Evolutionary conservation across 169 alveolate genomes (phyloP).

Genomic region (Pseudocohnilembus persalinus): DNA sequence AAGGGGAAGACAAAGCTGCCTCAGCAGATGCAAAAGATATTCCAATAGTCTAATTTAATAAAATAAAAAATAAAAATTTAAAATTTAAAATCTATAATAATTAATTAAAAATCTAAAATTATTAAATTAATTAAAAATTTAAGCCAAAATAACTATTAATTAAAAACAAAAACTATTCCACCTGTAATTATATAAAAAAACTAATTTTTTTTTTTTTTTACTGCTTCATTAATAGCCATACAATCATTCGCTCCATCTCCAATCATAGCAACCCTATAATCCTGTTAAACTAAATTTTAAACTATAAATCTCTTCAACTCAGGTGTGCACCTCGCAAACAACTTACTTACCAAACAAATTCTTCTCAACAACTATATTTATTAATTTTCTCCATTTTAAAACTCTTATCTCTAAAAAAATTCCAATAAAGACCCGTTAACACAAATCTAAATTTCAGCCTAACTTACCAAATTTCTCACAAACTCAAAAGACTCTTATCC

Average conservation of each 20-base stretch:
- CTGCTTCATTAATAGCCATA: constrained; percentile 35
- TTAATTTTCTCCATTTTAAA: background rate
- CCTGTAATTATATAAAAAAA: too few species aligned
- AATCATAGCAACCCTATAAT: constrained; percentile 30
- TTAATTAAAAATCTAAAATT: too few species aligned
- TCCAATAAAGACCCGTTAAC: background rate
- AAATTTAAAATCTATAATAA: too few species aligned
- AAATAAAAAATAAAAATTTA: too few species aligned
- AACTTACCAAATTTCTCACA: background rate
- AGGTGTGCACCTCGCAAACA: constrained; percentile 37
- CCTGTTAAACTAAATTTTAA: background rate
- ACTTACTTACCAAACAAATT: too few species aligned
- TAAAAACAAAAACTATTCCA: too few species aligned
- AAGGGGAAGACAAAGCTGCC: too few species aligned
- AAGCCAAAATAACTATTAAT: too few species aligned
- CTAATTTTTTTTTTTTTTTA: too few species aligned
- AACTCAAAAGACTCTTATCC: background rate
- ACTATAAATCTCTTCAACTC: constrained; percentile 26
- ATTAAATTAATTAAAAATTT: too few species aligned
- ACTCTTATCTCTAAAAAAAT: background rate
- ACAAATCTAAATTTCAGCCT: background rate
- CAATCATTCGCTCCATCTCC: constrained; percentile 52
- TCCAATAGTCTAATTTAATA: too few species aligned
- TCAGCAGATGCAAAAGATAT: too few species aligned
- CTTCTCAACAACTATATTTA: background rate